Evolutionary conservation across 306 rosid species (phyloP).

Genomic region (Hippophae tibetana): DNA sequence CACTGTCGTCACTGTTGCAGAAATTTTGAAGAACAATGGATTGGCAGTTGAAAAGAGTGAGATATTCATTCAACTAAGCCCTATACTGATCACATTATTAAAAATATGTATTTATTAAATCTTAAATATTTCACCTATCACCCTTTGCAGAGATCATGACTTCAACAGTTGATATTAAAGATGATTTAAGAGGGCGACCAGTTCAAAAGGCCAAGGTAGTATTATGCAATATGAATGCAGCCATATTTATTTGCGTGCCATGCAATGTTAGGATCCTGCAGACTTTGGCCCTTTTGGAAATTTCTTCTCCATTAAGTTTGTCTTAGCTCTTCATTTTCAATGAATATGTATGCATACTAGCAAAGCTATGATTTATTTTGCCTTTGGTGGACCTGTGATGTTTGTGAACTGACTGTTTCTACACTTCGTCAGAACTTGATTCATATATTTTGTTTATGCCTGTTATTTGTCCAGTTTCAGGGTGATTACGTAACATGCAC

Average conservation of each 20-base stretch:
- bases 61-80: background rate
- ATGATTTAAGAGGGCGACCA: conserved; percentile 55
- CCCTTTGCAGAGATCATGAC: conserved; percentile 38
- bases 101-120: too few relatives aligned
- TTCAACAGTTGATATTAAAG: conserved; percentile 57
- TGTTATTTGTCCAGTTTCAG: too few relatives aligned
- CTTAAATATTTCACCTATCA: background rate
- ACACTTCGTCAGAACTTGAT: too few relatives aligned
- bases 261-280: background rate
- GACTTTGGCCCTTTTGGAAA: background rate
- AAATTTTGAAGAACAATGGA: conserved; percentile 57
- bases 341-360: too few relatives aligned
- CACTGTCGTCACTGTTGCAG: conserved; percentile 54
- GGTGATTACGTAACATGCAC: too few relatives aligned
- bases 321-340: too few relatives aligned
- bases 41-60: conserved; percentile 55
- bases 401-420: too few relatives aligned
- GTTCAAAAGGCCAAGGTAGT: conserved; percentile 30
- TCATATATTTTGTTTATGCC: too few relatives aligned
- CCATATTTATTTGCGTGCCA: background rate
- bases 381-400: too few relatives aligned
- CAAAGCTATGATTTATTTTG: too few relatives aligned
- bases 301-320: too few relatives aligned
- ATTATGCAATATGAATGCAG: background rate
- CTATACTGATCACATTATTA: background rate